A percentile compares a stretch with the other conserved stretches of the same genome.
These are phyloP conservation scores for Solanum chmielewskii DNA, from an alignment of 257 asterid species.

Conservation along the genomic window DNA sequence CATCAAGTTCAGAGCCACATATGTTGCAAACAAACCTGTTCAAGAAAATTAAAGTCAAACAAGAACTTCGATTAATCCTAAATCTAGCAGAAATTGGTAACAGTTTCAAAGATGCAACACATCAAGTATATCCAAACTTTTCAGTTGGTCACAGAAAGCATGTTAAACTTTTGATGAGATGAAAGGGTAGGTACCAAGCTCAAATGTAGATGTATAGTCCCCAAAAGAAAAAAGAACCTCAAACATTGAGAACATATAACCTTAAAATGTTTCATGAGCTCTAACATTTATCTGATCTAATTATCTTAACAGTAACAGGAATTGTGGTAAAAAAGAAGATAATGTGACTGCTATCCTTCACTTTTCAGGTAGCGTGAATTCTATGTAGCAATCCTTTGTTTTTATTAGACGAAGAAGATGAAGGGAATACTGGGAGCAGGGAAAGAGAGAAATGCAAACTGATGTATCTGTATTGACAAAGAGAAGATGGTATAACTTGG, in stretches of 20 bases:
- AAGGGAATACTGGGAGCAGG: neutral
- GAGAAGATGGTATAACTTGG: neutral
- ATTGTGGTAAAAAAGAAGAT: neutral
- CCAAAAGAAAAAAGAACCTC: neutral
- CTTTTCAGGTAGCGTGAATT: neutral
- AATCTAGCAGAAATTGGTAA: neutral
- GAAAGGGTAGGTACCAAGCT: neutral
- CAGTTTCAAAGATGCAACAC: neutral
- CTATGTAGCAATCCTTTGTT: neutral
- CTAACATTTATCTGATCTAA: neutral
- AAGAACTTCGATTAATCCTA: neutral
- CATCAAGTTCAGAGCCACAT: constrained; percentile 88
- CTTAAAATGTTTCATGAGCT: neutral
- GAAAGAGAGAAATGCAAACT: neutral
- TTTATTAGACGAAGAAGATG: neutral
- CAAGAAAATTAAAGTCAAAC: neutral
- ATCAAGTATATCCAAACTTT: neutral
- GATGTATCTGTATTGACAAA: neutral
- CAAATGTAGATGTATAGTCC: neutral
- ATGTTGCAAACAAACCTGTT: constrained; percentile 80
- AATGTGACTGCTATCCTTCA: neutral
- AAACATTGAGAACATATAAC: neutral
- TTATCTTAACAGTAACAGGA: neutral
- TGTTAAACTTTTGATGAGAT: neutral
- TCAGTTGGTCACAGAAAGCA: neutral